Base-by-base conservation (phyloP, 495 filamentous ascomycete species). In the Penicillium salamii region DNA sequence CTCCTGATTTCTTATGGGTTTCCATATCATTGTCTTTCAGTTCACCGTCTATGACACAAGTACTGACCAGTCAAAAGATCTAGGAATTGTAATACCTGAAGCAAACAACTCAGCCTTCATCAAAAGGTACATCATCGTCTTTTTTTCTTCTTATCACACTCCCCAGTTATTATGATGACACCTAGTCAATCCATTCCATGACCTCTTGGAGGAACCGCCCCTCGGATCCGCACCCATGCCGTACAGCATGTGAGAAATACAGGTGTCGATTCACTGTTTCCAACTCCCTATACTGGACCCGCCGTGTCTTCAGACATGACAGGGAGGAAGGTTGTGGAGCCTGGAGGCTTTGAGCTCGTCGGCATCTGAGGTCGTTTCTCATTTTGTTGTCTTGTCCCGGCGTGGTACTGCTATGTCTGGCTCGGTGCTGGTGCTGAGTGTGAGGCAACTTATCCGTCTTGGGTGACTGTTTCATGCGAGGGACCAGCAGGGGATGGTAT, bases 141-240 rank as follows among this genome's bases (percentile, higher is more conserved):
- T 36, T 29, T 14, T 21, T 31, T 8, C 18, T 49, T 12, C 31
- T 21, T 32, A 52, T 49, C 14, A 24, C 33, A 24, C 23, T 21
- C 38, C 47, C 48, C 35, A 48, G 42, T 48, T 64, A 67, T 75
- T 68, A 87, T 87, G 92, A 97, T 96, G 91, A 95, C 82, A 87
- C 81, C 72, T 76, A 91, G 91, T 90, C 85, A 88, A 97, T 97
- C 92, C 92, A 97, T 97, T 97, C 92, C 86, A 95, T 81, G 89
- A 97, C 78, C 79, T 81, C 72, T 55, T 74, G 72, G 87, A 86
- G 79, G 89, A 26, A 72, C 69, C 70, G 60, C 68, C 70, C 61
- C 58, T 69, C 64, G 66, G 52, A 60, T 63, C 3, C 42, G 56
- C 56, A 61, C 54, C 45, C 49, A 23, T 32, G 38, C 48, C 47